Percentiles rank a stretch among this genome's conserved stretches.
These are phyloP conservation scores for Kurtzmaniella quercitrusa DNA, from an alignment of 1,139 yeast genomes.

Conservation along the genomic window DNA sequence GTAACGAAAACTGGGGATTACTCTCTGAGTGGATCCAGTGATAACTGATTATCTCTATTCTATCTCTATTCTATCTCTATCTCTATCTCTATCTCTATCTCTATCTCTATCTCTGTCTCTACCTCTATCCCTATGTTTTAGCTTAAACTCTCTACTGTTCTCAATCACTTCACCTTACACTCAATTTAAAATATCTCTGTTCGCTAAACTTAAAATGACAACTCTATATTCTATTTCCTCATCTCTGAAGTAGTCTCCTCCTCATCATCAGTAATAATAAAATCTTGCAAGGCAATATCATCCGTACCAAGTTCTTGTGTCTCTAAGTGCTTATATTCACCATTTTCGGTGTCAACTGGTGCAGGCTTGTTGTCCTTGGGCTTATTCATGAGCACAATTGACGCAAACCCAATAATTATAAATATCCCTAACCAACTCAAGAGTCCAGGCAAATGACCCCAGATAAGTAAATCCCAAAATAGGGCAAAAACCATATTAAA, in stretches of 20 bases:
- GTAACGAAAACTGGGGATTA: too few relatives aligned
- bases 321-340: slow-evolving; percentile 5
- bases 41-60: too few relatives aligned
- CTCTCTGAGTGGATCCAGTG: too few relatives aligned
- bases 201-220: background rate
- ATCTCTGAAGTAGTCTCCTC: slow-evolving; percentile 7
- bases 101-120: too few relatives aligned
- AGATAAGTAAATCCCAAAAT: slow-evolving; percentile 68
- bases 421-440: slow-evolving; percentile 67
- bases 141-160: too few relatives aligned
- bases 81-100: too few relatives aligned
- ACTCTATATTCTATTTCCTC: background rate
- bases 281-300: slow-evolving; percentile 22
- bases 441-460: slow-evolving; percentile 69
- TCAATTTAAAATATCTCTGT: background rate
- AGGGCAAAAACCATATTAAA: slow-evolving; percentile 76
- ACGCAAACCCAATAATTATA: slow-evolving; percentile 65
- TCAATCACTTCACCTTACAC: too few relatives aligned
- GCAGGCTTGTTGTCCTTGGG: slow-evolving; percentile 20
- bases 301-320: slow-evolving; percentile 9
- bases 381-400: slow-evolving; percentile 52
- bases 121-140: too few relatives aligned
- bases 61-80: too few relatives aligned
- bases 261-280: slow-evolving; percentile 23
- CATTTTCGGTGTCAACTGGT: slow-evolving; percentile 12